Evolutionary conservation across 805 yeast genomes (phyloP), one percentile per base, ranked within the genome.

Genomic region (Brettanomyces anomalus): DNA sequence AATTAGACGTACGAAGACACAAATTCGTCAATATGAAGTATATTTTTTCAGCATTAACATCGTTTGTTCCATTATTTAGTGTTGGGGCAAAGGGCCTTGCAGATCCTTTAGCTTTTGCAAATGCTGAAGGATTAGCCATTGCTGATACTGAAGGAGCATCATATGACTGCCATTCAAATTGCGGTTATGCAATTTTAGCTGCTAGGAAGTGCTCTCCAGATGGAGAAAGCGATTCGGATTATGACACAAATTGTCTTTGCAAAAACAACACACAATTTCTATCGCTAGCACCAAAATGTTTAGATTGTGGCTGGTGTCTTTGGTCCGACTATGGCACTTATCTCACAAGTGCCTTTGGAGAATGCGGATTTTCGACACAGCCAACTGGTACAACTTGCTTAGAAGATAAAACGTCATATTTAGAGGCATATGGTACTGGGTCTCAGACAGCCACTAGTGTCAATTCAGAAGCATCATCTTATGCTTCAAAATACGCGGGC

Each of bases 221-320:
- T 21, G 46, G 45, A 1, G 36, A 48, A 3, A 55, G 55, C 32
- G 46, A 47, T 6, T 57, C 59, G 30, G 60, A 65, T 30, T 62
- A 55, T 47, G 56, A 56, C 46, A 39, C 43, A 15, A 43, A 46
- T 18, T 62, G 67, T 52, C 44, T 64, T 26, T 64, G 68, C 56
- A 24, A 47, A n/a, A 36, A 42, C 1, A 58, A 39, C 21, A 43
- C 57, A 32, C 43, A 47, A 13, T 65, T 65, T 52, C 32, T 49
- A 36, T 18, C 33, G 8, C 49, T 57, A 37, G 56, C 56, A 37
- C 51, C 51, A 18, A 49, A 49, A 4, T 64, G 68, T 54, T 52
- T 63, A 44, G 62, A 55, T 28, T 64, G 68, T 53, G 68, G 67
- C 37, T 63, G 66, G 67, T 63, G 66, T 43, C 47, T 64, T 41